These are phyloP conservation scores for Coprinopsis strossmayeri DNA, from an alignment of 768 basidiomycete genomes.

Conservation along the genomic window DNA sequence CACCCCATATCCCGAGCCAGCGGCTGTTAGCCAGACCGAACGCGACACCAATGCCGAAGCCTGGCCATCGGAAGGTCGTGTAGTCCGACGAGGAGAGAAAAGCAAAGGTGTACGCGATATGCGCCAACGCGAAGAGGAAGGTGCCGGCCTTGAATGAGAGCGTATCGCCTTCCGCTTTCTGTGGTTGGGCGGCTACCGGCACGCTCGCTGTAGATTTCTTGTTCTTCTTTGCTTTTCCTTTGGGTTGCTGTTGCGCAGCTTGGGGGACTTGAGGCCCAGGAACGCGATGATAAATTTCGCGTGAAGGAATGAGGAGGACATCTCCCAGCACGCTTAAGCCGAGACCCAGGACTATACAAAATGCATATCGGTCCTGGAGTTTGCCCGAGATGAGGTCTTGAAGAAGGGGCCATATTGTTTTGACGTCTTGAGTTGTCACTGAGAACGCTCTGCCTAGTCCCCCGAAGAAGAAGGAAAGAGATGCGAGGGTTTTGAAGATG, in stretches of 20 bases:
- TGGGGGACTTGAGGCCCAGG: neutral
- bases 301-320: constrained; percentile 18
- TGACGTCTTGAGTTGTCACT: neutral
- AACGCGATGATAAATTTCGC: constrained; percentile 8
- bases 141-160: constrained; percentile 17
- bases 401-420: neutral
- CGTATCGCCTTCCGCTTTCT: constrained; percentile 12
- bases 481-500: constrained; percentile 18
- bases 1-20: constrained; percentile 16
- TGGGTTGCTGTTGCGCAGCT: neutral
- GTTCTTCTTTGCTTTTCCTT: neutral
- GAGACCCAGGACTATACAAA: constrained; percentile 16
- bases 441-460: constrained; percentile 9
- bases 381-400: neutral
- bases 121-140: constrained; percentile 18
- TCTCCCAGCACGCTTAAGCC: constrained; percentile 19
- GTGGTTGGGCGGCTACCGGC: neutral
- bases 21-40: constrained; percentile 13
- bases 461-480: constrained; percentile 18
- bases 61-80: constrained; percentile 7
- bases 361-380: constrained; percentile 10
- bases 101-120: constrained; percentile 15
- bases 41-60: constrained; percentile 12
- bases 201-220: neutral
- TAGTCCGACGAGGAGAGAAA: constrained; percentile 8